Conservation (phyloP, 768 basidiomycete species). For the Tricholoma terreum region DNA sequence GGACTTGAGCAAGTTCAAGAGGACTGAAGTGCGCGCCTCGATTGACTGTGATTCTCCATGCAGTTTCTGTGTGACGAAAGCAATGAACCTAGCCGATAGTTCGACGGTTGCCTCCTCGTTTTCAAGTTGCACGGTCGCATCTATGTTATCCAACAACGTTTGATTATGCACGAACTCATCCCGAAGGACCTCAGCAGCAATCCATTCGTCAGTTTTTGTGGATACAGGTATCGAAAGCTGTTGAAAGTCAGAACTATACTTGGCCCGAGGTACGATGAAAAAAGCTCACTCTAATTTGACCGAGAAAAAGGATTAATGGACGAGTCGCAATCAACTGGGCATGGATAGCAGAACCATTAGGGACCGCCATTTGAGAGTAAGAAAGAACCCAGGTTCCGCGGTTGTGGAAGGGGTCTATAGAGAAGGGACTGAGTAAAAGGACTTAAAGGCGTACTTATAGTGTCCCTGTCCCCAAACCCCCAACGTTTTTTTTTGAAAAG, state of each 20-base stretch:
- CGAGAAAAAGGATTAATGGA: constrained; percentile 45
- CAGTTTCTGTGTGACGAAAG: constrained; percentile 66
- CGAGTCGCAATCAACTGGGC: constrained; percentile 40
- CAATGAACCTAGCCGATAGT: constrained; percentile 80
- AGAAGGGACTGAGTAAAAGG: constrained; percentile 23
- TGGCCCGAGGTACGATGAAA: constrained; percentile 5
- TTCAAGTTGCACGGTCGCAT: constrained; percentile 50
- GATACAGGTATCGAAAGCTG: constrained; percentile 88
- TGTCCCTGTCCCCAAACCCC: constrained; percentile 44
- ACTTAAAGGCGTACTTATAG: constrained; percentile 22
- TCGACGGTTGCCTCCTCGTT: constrained; percentile 66
- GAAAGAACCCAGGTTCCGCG: constrained; percentile 16
- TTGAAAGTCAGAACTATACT: constrained; percentile 4
- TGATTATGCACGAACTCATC: constrained; percentile 81
- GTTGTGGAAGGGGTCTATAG: constrained; percentile 16
- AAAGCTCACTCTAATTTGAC: constrained; percentile 50
- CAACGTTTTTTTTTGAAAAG: constrained; percentile 35
- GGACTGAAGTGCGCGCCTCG: constrained; percentile 57
- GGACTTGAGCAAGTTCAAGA: constrained; percentile 70
- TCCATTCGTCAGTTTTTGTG: constrained; percentile 81
- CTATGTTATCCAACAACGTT: constrained; percentile 53
- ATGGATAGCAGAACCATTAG: constrained; percentile 35
- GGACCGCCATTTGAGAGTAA: constrained; percentile 35
- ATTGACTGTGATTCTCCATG: constrained; percentile 51
- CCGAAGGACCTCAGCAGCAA: constrained; percentile 84